These are phyloP conservation scores for Mycena belliarum DNA, from an alignment of 768 basidiomycete genomes.

Conservation along the genomic window DNA sequence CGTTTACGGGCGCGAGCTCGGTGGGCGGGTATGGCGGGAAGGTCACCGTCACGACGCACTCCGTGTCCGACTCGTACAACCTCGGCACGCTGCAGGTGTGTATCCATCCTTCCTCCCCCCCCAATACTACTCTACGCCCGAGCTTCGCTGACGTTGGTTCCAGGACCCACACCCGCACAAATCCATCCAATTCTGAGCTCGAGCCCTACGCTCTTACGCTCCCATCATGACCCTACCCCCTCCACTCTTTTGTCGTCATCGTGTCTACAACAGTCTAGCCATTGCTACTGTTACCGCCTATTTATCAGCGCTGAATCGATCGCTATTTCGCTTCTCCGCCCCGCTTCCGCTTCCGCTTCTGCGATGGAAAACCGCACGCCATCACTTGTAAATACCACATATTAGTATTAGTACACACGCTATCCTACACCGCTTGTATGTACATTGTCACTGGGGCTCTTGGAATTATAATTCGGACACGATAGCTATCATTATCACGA, in stretches of 20 bases:
- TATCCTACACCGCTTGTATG: neutral
- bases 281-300: too few species aligned
- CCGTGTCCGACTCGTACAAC: slow-evolving; percentile 2
- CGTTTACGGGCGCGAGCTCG: slow-evolving; percentile 6
- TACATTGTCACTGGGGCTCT: neutral
- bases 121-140: too few species aligned
- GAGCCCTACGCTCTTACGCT: neutral
- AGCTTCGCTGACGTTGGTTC: neutral
- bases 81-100: neutral
- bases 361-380: too few species aligned
- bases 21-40: too few species aligned
- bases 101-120: neutral
- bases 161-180: neutral
- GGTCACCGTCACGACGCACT: slow-evolving; percentile 20
- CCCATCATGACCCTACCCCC: too few species aligned
- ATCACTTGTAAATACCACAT: too few species aligned
- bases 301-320: too few species aligned
- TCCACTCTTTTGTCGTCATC: slow-evolving; percentile 1
- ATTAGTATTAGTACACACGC: too few species aligned
- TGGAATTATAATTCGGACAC: neutral
- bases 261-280: too few species aligned
- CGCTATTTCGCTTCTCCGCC: neutral
- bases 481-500: too few species aligned
- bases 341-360: too few species aligned
- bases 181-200: neutral